Base-by-base conservation (phyloP, 2,329 filamentous ascomycete genomes). In the Pyrenochaeta sp. region DNA sequence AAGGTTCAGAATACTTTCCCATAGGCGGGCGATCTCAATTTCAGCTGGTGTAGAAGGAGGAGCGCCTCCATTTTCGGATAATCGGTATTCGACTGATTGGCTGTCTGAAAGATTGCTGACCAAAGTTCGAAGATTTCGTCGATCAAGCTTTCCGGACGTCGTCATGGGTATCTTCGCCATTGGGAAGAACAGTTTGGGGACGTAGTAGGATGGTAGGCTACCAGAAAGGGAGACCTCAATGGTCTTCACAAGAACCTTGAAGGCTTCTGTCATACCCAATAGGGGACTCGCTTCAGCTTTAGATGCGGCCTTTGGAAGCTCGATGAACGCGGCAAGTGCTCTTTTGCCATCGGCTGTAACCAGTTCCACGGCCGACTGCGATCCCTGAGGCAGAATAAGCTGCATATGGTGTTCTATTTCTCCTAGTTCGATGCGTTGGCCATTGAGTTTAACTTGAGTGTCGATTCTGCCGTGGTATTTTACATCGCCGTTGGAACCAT, bases 151-250 rank as follows among this genome's bases (percentile, higher is more conserved):
- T 20, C 52, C 36, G 41, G 63, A 45, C 0, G 52, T 33, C 11
- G 61, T 63, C n/a, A 42, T 43, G n/a, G 60, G 60, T 7, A 54
- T 43, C 27, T 50, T 49, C 11, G 32, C 31, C n/a, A 69, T 45
- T 7, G 61, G 60, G 12, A 68, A 44, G 27, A 47, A 69, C 2
- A 59, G 31, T 1, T 45, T 44, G 0, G 66, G 66, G 4, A 64
- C 44, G 60, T 64, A 64, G 35, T 64, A 67, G 5, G 54, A 36
- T n/a, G 43, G 48, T 0, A 63, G 46, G 23, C 23, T 27, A 27
- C 23, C 9, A 12, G 42, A 45, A 31, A 49, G 18, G 17, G 33
- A 39, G 23, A 61, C 45, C 9, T 50, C 43, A 3, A 48, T 45
- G 17, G 51, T 47, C 2, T 58, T 35, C 29, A 43, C 33, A 4